Evolutionary conservation across 371 early-diverging fungal species (phyloP).

Genomic region (Mortierella sp.): DNA sequence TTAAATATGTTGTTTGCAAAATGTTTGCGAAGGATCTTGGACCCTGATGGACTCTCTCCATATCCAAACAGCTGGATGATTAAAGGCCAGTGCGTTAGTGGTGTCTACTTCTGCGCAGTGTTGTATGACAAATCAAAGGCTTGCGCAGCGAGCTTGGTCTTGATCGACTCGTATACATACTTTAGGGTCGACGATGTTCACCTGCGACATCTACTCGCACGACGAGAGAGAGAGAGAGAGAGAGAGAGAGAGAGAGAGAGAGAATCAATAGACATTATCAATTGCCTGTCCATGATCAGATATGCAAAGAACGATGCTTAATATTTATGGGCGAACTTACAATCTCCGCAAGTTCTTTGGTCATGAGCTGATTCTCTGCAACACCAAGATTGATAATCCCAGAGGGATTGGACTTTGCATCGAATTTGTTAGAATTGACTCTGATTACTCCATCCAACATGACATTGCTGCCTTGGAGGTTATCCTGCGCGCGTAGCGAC

Average conservation of each 20-base stretch:
- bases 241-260: too few species aligned
- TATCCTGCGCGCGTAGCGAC: constrained; percentile 40
- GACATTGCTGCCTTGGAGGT: constrained; percentile 22
- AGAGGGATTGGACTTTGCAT: constrained; percentile 59
- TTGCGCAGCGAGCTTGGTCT: not conserved
- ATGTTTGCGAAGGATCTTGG: constrained; percentile 59
- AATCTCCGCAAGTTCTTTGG: constrained; percentile 60
- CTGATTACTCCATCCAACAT: constrained; percentile 39
- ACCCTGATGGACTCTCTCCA: constrained; percentile 65
- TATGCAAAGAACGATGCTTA: not conserved
- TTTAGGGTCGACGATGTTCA: constrained; percentile 25
- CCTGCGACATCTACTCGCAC: constrained; percentile 24
- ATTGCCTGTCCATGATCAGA: not conserved
- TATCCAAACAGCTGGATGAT: constrained; percentile 60
- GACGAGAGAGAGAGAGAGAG: too few species aligned
- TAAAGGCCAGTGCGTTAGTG: not conserved
- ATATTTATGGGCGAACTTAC: constrained; percentile 41
- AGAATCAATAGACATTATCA: not conserved
- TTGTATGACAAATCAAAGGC: not conserved
- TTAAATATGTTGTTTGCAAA: constrained; percentile 70
- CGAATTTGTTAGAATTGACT: constrained; percentile 61
- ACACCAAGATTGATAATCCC: constrained; percentile 82
- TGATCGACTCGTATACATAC: constrained; percentile 10
- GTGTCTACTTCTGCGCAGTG: not conserved
- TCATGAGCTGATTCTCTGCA: constrained; percentile 79